phyloP scores from a whole-genome alignment of 2,329 filamentous ascomycete species.

The Colletotrichum melonis region DNA sequence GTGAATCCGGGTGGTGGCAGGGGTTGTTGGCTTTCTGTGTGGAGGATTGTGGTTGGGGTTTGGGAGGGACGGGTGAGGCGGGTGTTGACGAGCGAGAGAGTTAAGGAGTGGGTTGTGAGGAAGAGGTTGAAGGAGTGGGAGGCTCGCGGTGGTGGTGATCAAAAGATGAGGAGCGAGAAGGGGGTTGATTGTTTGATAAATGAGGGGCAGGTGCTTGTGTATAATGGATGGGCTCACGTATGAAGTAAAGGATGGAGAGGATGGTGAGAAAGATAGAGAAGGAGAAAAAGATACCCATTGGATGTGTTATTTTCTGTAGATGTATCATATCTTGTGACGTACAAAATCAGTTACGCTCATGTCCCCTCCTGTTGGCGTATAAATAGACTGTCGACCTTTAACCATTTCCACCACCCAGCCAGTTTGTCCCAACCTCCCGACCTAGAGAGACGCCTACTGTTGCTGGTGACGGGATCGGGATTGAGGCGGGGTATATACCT shows the following conservation, averaged over 20 bases:
- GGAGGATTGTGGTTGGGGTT: conserved; percentile 61
- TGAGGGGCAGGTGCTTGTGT: conserved; percentile 69
- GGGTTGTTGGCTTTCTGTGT: conserved; percentile 62
- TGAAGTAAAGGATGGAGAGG: conserved; percentile 38
- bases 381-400: no score
- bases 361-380: no score
- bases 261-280: neutral
- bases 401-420: neutral
- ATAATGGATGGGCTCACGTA: conserved; percentile 70
- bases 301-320: neutral
- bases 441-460: no score
- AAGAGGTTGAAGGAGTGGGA: conserved; percentile 53
- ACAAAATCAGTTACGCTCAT: neutral
- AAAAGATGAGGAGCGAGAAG: conserved; percentile 50
- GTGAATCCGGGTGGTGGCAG: conserved; percentile 51
- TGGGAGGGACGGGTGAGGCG: conserved; percentile 69
- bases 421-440: neutral
- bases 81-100: conserved; percentile 47
- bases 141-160: conserved; percentile 39
- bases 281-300: conserved; percentile 16
- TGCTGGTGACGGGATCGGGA: no score
- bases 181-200: conserved; percentile 67
- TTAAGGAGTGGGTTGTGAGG: conserved; percentile 46
- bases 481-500: no score
- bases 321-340: neutral